phyloP scores from a whole-genome alignment of 805 yeast species.

The Ogataea methanolica region DNA sequence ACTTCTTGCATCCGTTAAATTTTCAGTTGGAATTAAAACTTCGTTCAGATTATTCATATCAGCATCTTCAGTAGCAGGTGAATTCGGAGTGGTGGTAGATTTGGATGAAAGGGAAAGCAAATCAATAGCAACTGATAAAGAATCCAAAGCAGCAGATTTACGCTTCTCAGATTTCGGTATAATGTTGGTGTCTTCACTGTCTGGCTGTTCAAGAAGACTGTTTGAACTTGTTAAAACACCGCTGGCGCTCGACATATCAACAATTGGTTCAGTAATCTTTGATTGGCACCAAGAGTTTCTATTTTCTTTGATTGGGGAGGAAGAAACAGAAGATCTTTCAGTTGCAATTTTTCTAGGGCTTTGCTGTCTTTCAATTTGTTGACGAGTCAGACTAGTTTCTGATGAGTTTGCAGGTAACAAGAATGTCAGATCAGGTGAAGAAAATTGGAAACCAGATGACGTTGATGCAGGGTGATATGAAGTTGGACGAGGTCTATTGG shows the following conservation, averaged over 20 bases:
- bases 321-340: conserved; percentile 10
- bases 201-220: conserved; percentile 2
- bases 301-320: conserved; percentile 27
- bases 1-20: neutral
- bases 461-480: conserved; percentile 71
- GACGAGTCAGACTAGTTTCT: conserved; percentile 19
- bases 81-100: conserved; percentile 14
- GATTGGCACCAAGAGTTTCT: conserved; percentile 28
- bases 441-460: conserved; percentile 20
- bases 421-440: conserved; percentile 28
- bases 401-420: conserved; percentile 22
- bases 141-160: conserved; percentile 30
- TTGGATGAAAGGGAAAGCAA: conserved; percentile 21
- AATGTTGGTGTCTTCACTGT: neutral
- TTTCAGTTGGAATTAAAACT: neutral
- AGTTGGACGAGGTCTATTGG: conserved; percentile 74
- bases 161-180: conserved; percentile 23
- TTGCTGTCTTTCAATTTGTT: conserved; percentile 12
- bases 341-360: conserved; percentile 12
- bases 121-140: conserved; percentile 30
- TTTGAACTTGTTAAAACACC: conserved; percentile 25
- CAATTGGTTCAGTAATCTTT: conserved; percentile 27
- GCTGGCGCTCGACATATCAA: conserved; percentile 29
- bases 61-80: conserved; percentile 9
- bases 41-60: neutral